Evolutionary conservation across 2,329 filamentous ascomycete species (phyloP).

Genomic region (Aulographum hederae): DNA sequence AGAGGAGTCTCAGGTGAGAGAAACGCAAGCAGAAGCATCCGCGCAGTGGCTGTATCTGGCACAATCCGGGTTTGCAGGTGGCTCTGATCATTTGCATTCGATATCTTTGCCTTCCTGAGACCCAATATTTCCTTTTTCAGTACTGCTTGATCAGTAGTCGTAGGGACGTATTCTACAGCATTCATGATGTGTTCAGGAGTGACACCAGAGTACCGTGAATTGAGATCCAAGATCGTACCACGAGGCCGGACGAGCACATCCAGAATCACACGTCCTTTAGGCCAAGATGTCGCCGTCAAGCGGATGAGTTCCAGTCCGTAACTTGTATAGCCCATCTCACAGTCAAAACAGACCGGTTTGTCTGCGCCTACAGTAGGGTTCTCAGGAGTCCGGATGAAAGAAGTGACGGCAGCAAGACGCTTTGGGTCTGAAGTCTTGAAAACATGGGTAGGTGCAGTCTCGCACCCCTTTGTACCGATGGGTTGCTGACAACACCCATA

Average conservation of each 20-base stretch:
- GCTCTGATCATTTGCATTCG: constrained; percentile 1
- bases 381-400: constrained; percentile 60
- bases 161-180: constrained; percentile 23
- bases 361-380: constrained; percentile 27
- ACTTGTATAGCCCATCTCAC: constrained; percentile 94
- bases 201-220: constrained; percentile 82
- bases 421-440: constrained; percentile 68
- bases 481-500: constrained; percentile 66
- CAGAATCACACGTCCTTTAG: constrained; percentile 51
- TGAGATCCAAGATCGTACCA: constrained; percentile 75
- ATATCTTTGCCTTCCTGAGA: constrained; percentile 5
- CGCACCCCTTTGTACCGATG: constrained; percentile 64
- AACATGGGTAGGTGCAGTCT: constrained; percentile 54
- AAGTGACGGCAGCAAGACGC: constrained; percentile 57
- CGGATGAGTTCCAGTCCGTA: constrained; percentile 77
- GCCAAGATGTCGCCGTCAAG: constrained; percentile 79
- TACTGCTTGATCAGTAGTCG: background rate
- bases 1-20: constrained; percentile 63
- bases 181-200: constrained; percentile 56
- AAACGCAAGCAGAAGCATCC: constrained; percentile 57
- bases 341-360: constrained; percentile 72
- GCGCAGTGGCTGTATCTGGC: constrained; percentile 53
- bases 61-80: constrained; percentile 52
- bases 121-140: constrained; percentile 6
- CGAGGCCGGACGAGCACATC: constrained; percentile 74